Conservation (phyloP, 345 rosid genomes). For the Pelargonium nanum region DNA sequence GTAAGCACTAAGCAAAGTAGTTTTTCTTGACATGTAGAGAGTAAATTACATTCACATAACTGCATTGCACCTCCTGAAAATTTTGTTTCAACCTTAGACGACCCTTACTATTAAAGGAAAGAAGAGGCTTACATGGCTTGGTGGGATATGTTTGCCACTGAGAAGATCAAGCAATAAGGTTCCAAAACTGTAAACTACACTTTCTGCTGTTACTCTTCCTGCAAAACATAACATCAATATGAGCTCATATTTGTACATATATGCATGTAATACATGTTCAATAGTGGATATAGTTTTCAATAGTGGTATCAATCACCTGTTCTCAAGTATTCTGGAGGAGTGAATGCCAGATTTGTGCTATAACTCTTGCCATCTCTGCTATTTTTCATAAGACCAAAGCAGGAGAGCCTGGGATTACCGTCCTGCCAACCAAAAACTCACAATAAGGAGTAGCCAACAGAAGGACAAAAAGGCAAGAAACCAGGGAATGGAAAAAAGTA, state of each 20-base stretch:
- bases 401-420: slow-evolving; percentile 85
- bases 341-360: slow-evolving; percentile 91
- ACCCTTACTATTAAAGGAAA: no score
- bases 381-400: slow-evolving; percentile 94
- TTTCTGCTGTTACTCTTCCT: slow-evolving; percentile 89
- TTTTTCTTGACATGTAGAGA: no score
- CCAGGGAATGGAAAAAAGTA: slow-evolving; percentile 2
- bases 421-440: slow-evolving; percentile 35
- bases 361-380: slow-evolving; percentile 93
- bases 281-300: no score
- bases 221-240: slow-evolving; percentile 7
- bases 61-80: no score
- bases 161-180: slow-evolving; percentile 89
- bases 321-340: slow-evolving; percentile 93
- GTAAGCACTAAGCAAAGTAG: no score
- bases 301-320: slow-evolving; percentile 37
- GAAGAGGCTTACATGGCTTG: slow-evolving; percentile 63
- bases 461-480: neutral
- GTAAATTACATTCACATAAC: no score
- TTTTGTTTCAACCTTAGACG: no score
- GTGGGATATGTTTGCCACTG: slow-evolving; percentile 95
- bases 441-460: neutral
- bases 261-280: no score
- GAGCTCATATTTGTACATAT: neutral
- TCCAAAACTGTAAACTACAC: slow-evolving; percentile 95